Percentiles rank a stretch among this genome's conserved stretches.
phyloP scores from a whole-genome alignment of 2,329 filamentous ascomycete species.

The Fusarium sp. region DNA sequence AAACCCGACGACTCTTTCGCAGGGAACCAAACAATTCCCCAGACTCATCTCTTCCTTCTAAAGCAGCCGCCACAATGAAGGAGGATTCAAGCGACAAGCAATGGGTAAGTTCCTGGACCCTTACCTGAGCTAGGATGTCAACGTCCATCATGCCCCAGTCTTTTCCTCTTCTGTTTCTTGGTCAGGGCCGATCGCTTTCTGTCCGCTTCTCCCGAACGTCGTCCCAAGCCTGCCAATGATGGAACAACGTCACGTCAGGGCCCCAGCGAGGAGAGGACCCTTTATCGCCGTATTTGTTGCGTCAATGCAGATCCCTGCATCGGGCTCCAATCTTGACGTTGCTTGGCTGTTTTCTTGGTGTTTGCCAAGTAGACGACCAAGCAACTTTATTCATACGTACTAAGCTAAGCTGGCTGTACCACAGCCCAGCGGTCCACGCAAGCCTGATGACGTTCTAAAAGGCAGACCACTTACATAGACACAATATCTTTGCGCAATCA shows the following conservation, averaged over 20 bases:
- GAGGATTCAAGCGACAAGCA: slow-evolving; percentile 54
- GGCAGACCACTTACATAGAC: slow-evolving; percentile 3
- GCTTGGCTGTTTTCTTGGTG: slow-evolving; percentile 24
- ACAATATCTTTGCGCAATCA: not conserved
- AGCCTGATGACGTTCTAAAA: slow-evolving; percentile 35
- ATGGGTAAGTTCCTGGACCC: slow-evolving; percentile 53
- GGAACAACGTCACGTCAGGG: slow-evolving; percentile 26
- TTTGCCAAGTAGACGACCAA: slow-evolving; percentile 27
- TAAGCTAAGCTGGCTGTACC: not conserved
- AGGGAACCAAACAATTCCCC: not conserved
- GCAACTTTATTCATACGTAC: not conserved
- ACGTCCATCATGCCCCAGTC: slow-evolving; percentile 22
- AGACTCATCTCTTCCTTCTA: not conserved
- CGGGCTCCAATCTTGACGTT: slow-evolving; percentile 14
- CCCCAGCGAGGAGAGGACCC: slow-evolving; percentile 20
- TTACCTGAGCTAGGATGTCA: slow-evolving; percentile 15
- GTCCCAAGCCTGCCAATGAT: slow-evolving; percentile 15
- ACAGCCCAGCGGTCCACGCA: slow-evolving; percentile 33
- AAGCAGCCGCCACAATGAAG: slow-evolving; percentile 26
- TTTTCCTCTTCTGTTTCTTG: slow-evolving; percentile 16
- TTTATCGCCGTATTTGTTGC: slow-evolving; percentile 32
- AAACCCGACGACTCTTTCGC: not conserved
- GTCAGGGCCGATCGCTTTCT: slow-evolving; percentile 6
- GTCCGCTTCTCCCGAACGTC: slow-evolving; percentile 34
- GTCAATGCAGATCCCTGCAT: slow-evolving; percentile 33